These are phyloP conservation scores for Penicillium psychrofluorescens DNA, from an alignment of 495 filamentous ascomycete species.

Conservation along the genomic window DNA sequence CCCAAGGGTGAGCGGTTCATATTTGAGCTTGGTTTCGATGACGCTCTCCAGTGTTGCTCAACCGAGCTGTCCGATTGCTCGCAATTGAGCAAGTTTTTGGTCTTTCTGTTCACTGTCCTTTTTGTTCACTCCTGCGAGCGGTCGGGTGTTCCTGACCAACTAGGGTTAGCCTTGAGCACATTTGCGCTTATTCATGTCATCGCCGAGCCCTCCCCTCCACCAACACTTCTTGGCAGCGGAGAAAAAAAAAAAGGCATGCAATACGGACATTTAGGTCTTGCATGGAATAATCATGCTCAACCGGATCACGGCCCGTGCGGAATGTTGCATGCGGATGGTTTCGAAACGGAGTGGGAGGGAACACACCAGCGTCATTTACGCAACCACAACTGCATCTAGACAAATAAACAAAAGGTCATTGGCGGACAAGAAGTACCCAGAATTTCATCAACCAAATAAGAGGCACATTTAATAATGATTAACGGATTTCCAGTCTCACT, in stretches of 20 bases:
- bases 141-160: neutral
- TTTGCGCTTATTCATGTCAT: constrained; percentile 14
- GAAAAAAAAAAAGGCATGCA: neutral
- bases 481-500: neutral
- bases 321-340: too few species aligned
- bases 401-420: neutral
- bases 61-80: constrained; percentile 10
- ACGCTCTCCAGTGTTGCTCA: neutral
- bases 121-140: neutral
- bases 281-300: too few species aligned
- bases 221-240: too few species aligned
- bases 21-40: neutral
- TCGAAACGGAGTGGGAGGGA: too few species aligned
- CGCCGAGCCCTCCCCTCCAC: neutral
- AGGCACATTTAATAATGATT: neutral
- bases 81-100: constrained; percentile 23
- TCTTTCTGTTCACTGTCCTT: neutral
- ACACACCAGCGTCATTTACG: too few species aligned
- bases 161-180: constrained; percentile 13
- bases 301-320: too few species aligned
- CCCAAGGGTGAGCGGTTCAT: too few species aligned
- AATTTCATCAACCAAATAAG: neutral
- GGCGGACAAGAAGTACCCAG: neutral
- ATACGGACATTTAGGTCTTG: neutral
- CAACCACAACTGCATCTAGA: too few species aligned